Conservation (phyloP, 768 basidiomycete species). For the Porpolomopsis calyptriformis region DNA sequence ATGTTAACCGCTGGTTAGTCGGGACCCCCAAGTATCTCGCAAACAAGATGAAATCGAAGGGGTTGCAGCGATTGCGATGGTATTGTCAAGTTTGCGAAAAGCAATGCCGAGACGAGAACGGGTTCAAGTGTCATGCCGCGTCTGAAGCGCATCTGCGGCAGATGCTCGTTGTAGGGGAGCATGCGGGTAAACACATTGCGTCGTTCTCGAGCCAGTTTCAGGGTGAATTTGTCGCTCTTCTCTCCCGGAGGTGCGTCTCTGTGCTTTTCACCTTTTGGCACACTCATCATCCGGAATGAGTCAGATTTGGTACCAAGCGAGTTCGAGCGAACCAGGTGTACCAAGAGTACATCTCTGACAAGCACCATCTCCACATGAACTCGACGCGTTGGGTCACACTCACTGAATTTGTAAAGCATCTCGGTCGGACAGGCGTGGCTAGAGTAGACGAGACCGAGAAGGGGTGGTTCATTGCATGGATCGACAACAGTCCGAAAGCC, state of each 20-base stretch:
- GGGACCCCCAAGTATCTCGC: slow-evolving; percentile 85
- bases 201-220: slow-evolving; percentile 87
- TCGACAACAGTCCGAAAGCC: slow-evolving; percentile 92
- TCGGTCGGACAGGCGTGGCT: slow-evolving; percentile 77
- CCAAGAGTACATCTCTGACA: slow-evolving; percentile 95
- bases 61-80: slow-evolving; percentile 91
- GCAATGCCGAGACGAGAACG: slow-evolving; percentile 97
- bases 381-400: slow-evolving; percentile 95
- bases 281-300: slow-evolving; percentile 1
- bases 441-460: slow-evolving; percentile 98
- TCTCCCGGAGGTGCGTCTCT: slow-evolving; percentile 65
- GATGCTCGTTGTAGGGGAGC: slow-evolving; percentile 94
- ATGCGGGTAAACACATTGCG: slow-evolving; percentile 84
- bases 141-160: slow-evolving; percentile 89
- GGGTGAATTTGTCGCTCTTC: slow-evolving; percentile 79
- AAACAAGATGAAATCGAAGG: slow-evolving; percentile 97
- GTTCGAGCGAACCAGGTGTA: slow-evolving; percentile 93
- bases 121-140: slow-evolving; percentile 90
- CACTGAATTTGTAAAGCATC: slow-evolving; percentile 87
- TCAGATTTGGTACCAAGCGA: slow-evolving; percentile 85
- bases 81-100: slow-evolving; percentile 99
- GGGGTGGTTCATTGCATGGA: slow-evolving; percentile 96
- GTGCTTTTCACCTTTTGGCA: background rate
- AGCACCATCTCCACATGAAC: slow-evolving; percentile 95
- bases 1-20: slow-evolving; percentile 31